A percentile compares a stretch with the other conserved stretches of the same genome.
These are phyloP conservation scores for Boletus pseudopeckii DNA, from an alignment of 768 basidiomycete genomes.

Conservation along the genomic window DNA sequence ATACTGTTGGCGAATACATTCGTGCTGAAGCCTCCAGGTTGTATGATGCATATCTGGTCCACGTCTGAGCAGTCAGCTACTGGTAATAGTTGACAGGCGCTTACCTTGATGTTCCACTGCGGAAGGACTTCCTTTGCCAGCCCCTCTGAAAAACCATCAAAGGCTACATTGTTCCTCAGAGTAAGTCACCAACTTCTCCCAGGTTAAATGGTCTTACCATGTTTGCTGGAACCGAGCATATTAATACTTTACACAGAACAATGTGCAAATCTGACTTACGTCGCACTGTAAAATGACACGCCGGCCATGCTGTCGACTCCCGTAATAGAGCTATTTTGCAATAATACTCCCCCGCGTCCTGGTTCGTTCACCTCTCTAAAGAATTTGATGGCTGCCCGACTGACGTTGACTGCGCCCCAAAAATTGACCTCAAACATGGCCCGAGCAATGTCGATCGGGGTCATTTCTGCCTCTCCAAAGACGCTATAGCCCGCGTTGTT, in stretches of 20 bases:
- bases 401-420: conserved; percentile 29
- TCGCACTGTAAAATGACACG: conserved; percentile 21
- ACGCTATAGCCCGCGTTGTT: conserved; percentile 18
- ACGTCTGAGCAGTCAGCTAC: neutral
- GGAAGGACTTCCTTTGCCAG: conserved; percentile 37
- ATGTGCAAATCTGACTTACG: neutral
- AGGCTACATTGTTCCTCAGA: conserved; percentile 14
- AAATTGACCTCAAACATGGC: conserved; percentile 28
- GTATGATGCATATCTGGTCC: conserved; percentile 17
- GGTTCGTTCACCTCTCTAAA: conserved; percentile 37
- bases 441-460: conserved; percentile 14
- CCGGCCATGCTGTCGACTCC: conserved; percentile 22
- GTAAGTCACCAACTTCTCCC: neutral
- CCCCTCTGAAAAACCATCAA: conserved; percentile 35
- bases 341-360: conserved; percentile 30
- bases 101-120: conserved; percentile 39
- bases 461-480: conserved; percentile 24
- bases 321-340: conserved; percentile 33
- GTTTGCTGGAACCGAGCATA: conserved; percentile 8
- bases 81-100: neutral
- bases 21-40: conserved; percentile 17
- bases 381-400: conserved; percentile 23
- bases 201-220: conserved; percentile 7
- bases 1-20: neutral
- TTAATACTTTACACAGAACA: conserved; percentile 13